These are phyloP conservation scores for Chalciporus pseudorubinellus DNA, from an alignment of 768 basidiomycete genomes.

Conservation along the genomic window DNA sequence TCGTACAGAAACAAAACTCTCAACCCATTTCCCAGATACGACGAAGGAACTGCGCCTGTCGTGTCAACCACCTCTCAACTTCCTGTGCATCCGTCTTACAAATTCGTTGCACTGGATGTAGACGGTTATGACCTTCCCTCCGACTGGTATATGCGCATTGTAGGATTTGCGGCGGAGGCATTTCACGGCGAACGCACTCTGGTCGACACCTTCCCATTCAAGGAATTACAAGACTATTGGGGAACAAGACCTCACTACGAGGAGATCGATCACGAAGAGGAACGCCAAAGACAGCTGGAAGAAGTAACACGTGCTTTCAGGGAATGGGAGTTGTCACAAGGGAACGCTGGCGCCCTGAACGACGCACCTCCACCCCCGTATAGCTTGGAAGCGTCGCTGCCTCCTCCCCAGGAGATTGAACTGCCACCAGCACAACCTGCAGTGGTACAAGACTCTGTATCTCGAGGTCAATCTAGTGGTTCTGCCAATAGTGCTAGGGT, in stretches of 20 bases:
- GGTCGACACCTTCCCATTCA: conserved; percentile 60
- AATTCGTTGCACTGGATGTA: conserved; percentile 70
- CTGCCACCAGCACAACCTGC: neutral
- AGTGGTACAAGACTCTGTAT: too few species aligned
- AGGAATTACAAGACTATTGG: conserved; percentile 79
- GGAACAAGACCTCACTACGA: conserved; percentile 58
- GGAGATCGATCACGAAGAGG: conserved; percentile 13
- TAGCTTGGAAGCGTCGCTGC: conserved; percentile 42
- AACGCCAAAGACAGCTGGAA: conserved; percentile 11
- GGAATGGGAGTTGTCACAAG: conserved; percentile 38
- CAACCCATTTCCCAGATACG: conserved; percentile 49
- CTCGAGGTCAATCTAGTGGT: neutral
- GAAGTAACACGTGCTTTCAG: conserved; percentile 35
- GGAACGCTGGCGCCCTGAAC: conserved; percentile 34
- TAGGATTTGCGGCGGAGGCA: conserved; percentile 67
- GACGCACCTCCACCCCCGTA: conserved; percentile 72
- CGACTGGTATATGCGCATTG: conserved; percentile 86
- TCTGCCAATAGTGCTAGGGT: neutral
- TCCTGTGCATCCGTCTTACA: conserved; percentile 56
- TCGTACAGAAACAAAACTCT: neutral
- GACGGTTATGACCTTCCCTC: conserved; percentile 75
- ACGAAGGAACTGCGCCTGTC: conserved; percentile 82
- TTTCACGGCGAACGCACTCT: conserved; percentile 64
- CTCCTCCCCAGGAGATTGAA: neutral
- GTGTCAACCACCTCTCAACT: conserved; percentile 56